Percentiles rank a stretch among this genome's conserved stretches.
Evolutionary conservation across 2,329 filamentous ascomycete genomes (phyloP).

Genomic region (Aspergillaceae sp.): DNA sequence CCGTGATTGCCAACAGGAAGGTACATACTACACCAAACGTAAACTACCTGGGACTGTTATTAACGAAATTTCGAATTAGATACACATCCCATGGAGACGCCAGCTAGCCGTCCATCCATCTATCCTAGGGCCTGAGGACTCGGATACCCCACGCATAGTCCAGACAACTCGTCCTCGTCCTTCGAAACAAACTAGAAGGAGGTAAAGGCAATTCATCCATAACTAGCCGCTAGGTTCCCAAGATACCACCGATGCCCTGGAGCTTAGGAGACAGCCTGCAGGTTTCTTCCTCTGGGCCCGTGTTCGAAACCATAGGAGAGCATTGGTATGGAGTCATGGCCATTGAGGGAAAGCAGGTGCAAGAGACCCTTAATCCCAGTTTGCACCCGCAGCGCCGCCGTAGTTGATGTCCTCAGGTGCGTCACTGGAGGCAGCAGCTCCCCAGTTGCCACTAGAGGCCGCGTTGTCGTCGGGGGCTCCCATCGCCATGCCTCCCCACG

Average conservation of each 20-base stretch:
- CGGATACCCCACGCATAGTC: background rate
- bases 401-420: background rate
- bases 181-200: background rate
- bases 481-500: slow-evolving; percentile 11
- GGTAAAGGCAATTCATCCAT: background rate
- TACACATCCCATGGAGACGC: background rate
- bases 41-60: background rate
- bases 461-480: slow-evolving; percentile 5
- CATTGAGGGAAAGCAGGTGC: too few species aligned
- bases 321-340: too few species aligned
- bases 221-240: background rate
- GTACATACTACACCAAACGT: background rate
- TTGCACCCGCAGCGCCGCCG: background rate
- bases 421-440: background rate
- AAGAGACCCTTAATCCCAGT: background rate
- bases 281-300: background rate
- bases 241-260: background rate
- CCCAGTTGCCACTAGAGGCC: background rate
- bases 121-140: background rate
- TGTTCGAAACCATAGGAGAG: background rate
- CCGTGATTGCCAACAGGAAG: too few species aligned
- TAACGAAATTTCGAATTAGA: background rate
- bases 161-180: background rate
- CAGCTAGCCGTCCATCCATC: slow-evolving; percentile 1
- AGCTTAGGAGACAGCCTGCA: background rate